Conservation (phyloP, 2,329 filamentous ascomycete genomes). For the Ophiosphaerella herpotricha region DNA sequence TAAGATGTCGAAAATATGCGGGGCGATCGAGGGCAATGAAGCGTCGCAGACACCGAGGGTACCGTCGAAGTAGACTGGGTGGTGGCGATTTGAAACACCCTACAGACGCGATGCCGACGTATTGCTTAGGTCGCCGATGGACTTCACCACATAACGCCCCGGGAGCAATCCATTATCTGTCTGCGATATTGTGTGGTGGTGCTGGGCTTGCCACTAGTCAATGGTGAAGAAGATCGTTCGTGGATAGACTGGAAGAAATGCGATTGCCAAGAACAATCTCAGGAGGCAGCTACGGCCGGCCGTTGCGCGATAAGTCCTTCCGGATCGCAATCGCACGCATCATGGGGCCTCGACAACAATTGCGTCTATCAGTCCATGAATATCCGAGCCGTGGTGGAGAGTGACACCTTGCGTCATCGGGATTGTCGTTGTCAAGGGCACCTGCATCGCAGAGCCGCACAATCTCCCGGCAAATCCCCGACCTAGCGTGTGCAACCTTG, state of each 20-base stretch:
- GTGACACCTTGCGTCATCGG: conserved; percentile 6
- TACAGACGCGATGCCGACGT: too few relatives aligned
- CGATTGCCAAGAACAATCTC: background rate
- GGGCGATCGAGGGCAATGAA: too few relatives aligned
- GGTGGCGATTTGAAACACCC: too few relatives aligned
- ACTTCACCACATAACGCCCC: too few relatives aligned
- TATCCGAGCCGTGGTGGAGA: background rate
- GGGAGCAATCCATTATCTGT: too few relatives aligned
- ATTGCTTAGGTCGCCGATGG: too few relatives aligned
- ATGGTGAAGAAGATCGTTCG: background rate
- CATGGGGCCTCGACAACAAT: background rate
- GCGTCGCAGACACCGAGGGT: too few relatives aligned
- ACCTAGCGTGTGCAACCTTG: conserved; percentile 5
- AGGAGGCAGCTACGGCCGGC: background rate
- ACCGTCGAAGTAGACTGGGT: too few relatives aligned
- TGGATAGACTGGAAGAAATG: background rate
- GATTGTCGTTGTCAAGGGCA: conserved; percentile 9
- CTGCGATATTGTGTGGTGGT: background rate
- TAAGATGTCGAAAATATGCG: too few relatives aligned
- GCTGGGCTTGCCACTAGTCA: background rate
- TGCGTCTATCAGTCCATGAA: background rate
- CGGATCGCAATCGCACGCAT: background rate
- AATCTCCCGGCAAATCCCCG: conserved; percentile 6
- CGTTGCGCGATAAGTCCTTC: background rate
- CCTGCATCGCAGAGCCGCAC: conserved; percentile 12